Conservation (phyloP, 2,329 filamentous ascomycete species). For the Pseudopithomyces maydicus region DNA sequence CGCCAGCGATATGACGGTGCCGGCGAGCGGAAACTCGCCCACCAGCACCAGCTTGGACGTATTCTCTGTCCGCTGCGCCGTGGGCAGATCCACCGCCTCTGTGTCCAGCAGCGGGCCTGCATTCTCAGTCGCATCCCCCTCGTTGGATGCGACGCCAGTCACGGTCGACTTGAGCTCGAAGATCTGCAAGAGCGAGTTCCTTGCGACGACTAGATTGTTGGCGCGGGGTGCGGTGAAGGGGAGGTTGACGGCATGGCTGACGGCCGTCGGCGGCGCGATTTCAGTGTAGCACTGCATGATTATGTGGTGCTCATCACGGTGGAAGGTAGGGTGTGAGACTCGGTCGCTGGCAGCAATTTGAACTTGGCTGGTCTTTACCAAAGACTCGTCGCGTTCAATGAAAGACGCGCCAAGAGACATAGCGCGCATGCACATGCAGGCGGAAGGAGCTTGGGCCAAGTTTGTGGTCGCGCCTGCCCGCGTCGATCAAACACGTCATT, state of each 20-base stretch:
- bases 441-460: slow-evolving; percentile 17
- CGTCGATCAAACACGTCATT: slow-evolving; percentile 7
- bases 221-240: slow-evolving; percentile 77
- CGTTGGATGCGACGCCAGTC: slow-evolving; percentile 58
- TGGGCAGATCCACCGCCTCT: slow-evolving; percentile 47
- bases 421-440: neutral
- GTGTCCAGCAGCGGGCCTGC: slow-evolving; percentile 54
- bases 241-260: slow-evolving; percentile 82
- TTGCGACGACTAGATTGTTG: slow-evolving; percentile 87
- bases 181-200: slow-evolving; percentile 90
- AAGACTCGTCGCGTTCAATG: slow-evolving; percentile 23
- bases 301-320: slow-evolving; percentile 1
- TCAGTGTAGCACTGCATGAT: slow-evolving; percentile 97
- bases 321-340: neutral
- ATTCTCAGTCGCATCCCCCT: slow-evolving; percentile 49
- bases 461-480: neutral
- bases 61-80: slow-evolving; percentile 64
- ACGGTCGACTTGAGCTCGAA: slow-evolving; percentile 74
- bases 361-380: too few relatives aligned
- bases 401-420: slow-evolving; percentile 19
- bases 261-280: slow-evolving; percentile 89
- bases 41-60: slow-evolving; percentile 82
- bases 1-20: slow-evolving; percentile 81
- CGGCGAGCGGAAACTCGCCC: slow-evolving; percentile 81
- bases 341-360: neutral